Evolutionary conservation across 2,329 filamentous ascomycete genomes (phyloP), one percentile per base, ranked within the genome.

Genomic region (Zymoseptoria crescenta): DNA sequence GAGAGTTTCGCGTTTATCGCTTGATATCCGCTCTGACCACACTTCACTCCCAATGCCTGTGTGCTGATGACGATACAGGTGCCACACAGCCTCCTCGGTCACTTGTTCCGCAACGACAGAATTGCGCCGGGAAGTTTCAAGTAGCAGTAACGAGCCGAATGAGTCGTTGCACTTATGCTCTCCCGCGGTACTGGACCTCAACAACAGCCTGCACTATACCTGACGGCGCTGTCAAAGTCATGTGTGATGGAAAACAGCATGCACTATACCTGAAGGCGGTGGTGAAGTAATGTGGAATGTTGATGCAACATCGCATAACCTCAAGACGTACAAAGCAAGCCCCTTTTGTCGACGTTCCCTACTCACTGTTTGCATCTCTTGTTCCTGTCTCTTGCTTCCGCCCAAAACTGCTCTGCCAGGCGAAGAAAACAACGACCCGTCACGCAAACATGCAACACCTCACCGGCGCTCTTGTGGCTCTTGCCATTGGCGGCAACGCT

Each of bases 391-490:
- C n/a, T 13, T 4, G 6, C 35, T n/a, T 45, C 35, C 35, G 13
- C 4, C 10, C n/a, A 13, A 45, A 5, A 45, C 13, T 45, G 3
- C 35, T 45, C 35, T n/a, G 10, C 35, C 16, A 13, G 6, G 13
- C 27, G n/a, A 29, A 5, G 20, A 13, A 4, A 8, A 10, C 51
- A 13, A 8, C 24, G 57, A 45, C 28, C 27, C 24, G 9, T 50
- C 35, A 57, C 49, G 8, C 30, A 28, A 61, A 51, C 27, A 65
- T 63, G 63, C 61, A 62, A 55, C 59, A 60, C 56, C 54, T 60
- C 27, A 49, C 62, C 20, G 59, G 57, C 49, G 58, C 63, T 49
- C 50, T 57, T 24, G 41, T 60, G 57, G 59, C 63, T 51, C 35
- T 65, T 27, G 61, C 59, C 41, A 56, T 65, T 29, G 55, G 59